Evolutionary conservation across 139 green algal species (phyloP).

Genomic region (Yamagishiella unicocca): DNA sequence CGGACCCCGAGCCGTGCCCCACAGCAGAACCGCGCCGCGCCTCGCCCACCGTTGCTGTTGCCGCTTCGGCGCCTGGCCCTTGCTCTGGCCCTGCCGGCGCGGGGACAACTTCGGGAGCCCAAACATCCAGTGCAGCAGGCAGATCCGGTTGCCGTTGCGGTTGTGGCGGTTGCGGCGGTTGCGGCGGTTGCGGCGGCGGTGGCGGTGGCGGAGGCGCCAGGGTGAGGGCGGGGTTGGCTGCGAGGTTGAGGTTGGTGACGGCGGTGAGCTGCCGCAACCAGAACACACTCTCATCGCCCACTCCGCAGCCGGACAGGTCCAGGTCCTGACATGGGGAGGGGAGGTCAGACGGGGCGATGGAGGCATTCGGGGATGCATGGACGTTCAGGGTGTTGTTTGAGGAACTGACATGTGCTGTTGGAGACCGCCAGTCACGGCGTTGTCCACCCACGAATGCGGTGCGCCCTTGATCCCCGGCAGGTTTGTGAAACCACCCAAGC

Average conservation of each 20-base stretch:
- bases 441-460: too few species aligned
- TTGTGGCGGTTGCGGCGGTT: background rate
- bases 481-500: too few species aligned
- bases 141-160: background rate
- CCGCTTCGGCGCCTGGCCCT: too few species aligned
- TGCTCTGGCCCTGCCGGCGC: background rate
- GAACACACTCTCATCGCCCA: background rate
- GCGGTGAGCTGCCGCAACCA: constrained; percentile 29
- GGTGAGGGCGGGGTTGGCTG: background rate
- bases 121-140: background rate
- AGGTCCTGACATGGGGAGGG: background rate
- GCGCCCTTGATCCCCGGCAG: too few species aligned
- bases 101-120: background rate
- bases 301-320: background rate
- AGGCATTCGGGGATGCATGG: background rate
- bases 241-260: constrained; percentile 26
- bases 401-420: too few species aligned
- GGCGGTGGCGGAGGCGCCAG: background rate
- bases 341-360: background rate
- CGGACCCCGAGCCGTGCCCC: background rate
- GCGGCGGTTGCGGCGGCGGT: background rate
- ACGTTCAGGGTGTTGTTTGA: background rate
- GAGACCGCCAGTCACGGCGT: too few species aligned
- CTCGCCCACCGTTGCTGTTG: background rate
- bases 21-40: background rate